Base-by-base conservation (phyloP, 768 basidiomycete species). In the Tricholoma flavovirens region DNA sequence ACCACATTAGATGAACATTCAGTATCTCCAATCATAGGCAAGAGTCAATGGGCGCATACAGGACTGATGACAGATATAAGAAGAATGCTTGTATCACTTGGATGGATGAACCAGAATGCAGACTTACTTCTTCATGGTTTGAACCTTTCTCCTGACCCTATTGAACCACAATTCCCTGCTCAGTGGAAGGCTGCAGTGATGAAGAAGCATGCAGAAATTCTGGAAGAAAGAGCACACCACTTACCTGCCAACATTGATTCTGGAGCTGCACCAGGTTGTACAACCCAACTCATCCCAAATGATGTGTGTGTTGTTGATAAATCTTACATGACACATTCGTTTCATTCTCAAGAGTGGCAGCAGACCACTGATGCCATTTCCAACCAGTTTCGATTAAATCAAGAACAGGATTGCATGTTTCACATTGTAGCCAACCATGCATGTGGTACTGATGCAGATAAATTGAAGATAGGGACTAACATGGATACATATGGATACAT, bases 391-490 rank as follows among this genome's bases (percentile, higher is more conserved):
- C 24, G 22, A 0, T 51, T 74, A 3, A 75, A 75, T 54, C 17
- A 36, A 3, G 71, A 73, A 52, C 73, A 75, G 54, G 56, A 65
- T 9, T 30, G 68, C 30, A 72, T 69, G 0, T 73, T 70, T 46
- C 30, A 59, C 0, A 68, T 73, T 24, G 54, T 73, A 12, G 59
- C 69, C 0, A 54, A 64, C 8, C 67, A 68, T 51, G 54, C 56
- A 17, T 38, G 32, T 17, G 14, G 3, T 26, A 12, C 35, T 24
- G 11, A 57, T 22, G 14, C 43, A 0, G 48, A 58, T n/a, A n/a
- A n/a, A n/a, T n/a, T n/a, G n/a, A n/a, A n/a, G n/a, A n/a, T n/a
- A n/a, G n/a, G n/a, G n/a, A n/a, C n/a, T n/a, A n/a, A n/a, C n/a
- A n/a, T n/a, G n/a, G n/a, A n/a, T n/a, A n/a, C n/a, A n/a, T n/a